Evolutionary conservation across 768 basidiomycete genomes (phyloP), one percentile per base, ranked within the genome.

Genomic region (Cantharellus cinnabarinus): DNA sequence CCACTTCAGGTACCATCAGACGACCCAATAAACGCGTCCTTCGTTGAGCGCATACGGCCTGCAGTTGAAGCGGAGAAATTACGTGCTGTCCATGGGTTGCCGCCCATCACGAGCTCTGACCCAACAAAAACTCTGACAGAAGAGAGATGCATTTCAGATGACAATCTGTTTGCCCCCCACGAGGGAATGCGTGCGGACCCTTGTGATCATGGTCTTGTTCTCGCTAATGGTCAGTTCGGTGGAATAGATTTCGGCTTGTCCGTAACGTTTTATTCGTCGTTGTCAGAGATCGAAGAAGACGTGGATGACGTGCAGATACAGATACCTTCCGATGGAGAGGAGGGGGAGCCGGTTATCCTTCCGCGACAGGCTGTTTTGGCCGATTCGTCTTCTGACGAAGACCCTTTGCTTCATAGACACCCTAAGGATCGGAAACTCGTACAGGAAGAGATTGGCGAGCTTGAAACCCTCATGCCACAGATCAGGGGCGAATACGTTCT

Each of bases 341-440:
- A 41, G 2, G 39, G 39, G 29, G 5, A 39, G n/a, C 34, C 14
- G 5, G 56, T 50, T 20, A 60, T 54, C 37, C 44, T 29, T 48
- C 10, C 44, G 44, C 44, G 50, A 54, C 3, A 59, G 60, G 44
- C 57, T 62, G 54, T 29, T 29, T 29, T 29, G 20, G 44, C 41
- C 4, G 62, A 60, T 35, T 57, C 58, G 4, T 60, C 61, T 51
- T 78, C 82, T 58, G 85, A 89, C 64, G 81, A 80, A 64, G 70
- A 70, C 62, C 77, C 80, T 4, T 71, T 89, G 41, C 67, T 70
- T 51, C 71, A 75, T 57, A 83, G 80, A 66, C 68, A 79, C 15
- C 68, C 67, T 10, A 79, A 85, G 50, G 91, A 95, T 63, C 81
- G 77, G 60, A 72, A 74, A 2, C 85, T 85, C 63, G 86, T 97